Percentiles rank a stretch among this genome's conserved stretches.
Conservation (phyloP, 2,329 filamentous ascomycete genomes). For the Beauveria sp. region DNA sequence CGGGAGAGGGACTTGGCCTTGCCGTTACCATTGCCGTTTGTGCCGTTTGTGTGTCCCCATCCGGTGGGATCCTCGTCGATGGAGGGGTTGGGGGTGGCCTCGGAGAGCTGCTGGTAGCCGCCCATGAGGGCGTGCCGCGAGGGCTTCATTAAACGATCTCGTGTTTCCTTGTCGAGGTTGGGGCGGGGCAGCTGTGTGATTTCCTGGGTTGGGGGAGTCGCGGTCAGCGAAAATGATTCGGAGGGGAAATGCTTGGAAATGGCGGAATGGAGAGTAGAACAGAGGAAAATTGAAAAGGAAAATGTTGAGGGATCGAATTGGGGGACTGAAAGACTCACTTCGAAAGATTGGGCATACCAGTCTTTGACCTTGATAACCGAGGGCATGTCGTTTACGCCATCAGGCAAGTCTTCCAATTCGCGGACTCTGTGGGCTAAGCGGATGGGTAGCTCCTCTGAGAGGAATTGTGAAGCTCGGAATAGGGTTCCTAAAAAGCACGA, state of each 20-base stretch:
- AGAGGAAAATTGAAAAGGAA: no score
- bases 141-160: constrained; percentile 68
- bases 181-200: constrained; percentile 82
- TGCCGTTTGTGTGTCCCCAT: constrained; percentile 34
- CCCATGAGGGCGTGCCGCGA: constrained; percentile 46
- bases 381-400: constrained; percentile 96
- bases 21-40: constrained; percentile 39
- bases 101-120: constrained; percentile 59
- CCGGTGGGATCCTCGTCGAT: constrained; percentile 72
- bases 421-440: constrained; percentile 92
- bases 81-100: constrained; percentile 85
- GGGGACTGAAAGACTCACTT: constrained; percentile 51
- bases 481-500: constrained; percentile 62
- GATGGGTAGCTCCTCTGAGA: constrained; percentile 96
- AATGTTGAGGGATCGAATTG: neutral
- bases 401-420: constrained; percentile 83
- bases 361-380: constrained; percentile 92
- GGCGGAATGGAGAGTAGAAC: neutral
- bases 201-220: constrained; percentile 51
- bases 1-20: constrained; percentile 41
- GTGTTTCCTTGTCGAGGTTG: constrained; percentile 64
- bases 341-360: constrained; percentile 99
- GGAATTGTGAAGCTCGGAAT: constrained; percentile 95
- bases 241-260: neutral
- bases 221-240: constrained; percentile 8